These are phyloP conservation scores for Rutstroemia sp. DNA, from an alignment of 2,329 filamentous ascomycete genomes.

Conservation along the genomic window DNA sequence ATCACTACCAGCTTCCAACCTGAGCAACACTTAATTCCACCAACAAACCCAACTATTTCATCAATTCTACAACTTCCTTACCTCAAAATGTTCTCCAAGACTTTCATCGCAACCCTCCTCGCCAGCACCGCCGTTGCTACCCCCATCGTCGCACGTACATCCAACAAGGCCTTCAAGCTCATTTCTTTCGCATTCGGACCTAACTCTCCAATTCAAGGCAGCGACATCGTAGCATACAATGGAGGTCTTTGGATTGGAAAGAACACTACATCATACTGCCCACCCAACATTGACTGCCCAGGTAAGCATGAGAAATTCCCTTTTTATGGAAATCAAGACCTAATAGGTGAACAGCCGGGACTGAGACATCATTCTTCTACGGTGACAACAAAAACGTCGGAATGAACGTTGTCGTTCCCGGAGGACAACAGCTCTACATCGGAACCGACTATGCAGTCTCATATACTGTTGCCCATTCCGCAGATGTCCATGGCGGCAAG, in stretches of 20 bases:
- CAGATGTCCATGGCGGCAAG: background rate
- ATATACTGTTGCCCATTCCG: slow-evolving; percentile 1
- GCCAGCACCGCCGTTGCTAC: slow-evolving; percentile 8
- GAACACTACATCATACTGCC: slow-evolving; percentile 1
- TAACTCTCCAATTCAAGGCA: background rate
- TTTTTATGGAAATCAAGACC: background rate
- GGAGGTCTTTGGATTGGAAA: slow-evolving; percentile 8
- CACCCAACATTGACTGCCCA: slow-evolving; percentile 15
- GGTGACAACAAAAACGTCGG: background rate
- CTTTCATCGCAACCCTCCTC: slow-evolving; percentile 9
- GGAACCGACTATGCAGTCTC: background rate
- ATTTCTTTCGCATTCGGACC: slow-evolving; percentile 13
- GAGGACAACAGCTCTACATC: slow-evolving; percentile 7
- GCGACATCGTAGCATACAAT: background rate
- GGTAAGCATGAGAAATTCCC: background rate
- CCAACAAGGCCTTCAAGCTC: background rate
- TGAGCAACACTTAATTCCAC: background rate
- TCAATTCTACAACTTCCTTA: background rate
- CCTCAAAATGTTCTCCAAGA: slow-evolving; percentile 12
- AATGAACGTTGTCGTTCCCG: background rate
- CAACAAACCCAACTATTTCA: no score
- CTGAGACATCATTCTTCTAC: background rate
- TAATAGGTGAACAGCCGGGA: background rate
- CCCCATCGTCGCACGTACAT: background rate
- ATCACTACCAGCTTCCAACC: background rate